These are phyloP conservation scores for Ciborinia camelliae DNA, from an alignment of 2,329 filamentous ascomycete species.

Conservation along the genomic window DNA sequence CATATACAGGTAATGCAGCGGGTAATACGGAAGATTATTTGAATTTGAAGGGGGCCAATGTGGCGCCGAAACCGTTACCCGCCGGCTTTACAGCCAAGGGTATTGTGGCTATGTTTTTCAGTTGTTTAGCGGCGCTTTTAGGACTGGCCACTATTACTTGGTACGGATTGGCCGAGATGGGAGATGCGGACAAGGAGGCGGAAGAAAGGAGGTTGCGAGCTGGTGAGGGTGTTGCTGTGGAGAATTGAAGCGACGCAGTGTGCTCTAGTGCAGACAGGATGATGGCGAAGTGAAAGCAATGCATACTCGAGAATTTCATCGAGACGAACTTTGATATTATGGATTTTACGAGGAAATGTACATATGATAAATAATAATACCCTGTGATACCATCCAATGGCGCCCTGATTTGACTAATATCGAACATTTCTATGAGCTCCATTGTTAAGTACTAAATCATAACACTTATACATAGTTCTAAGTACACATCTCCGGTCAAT, in stretches of 20 bases:
- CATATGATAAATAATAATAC: slow-evolving; percentile 3
- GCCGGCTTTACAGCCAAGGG: slow-evolving; percentile 35
- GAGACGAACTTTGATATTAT: too few relatives aligned
- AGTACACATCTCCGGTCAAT: not conserved
- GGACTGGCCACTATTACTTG: slow-evolving; percentile 34
- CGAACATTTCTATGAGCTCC: not conserved
- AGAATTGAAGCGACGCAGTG: not conserved
- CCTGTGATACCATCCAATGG: not conserved
- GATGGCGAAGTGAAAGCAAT: not conserved
- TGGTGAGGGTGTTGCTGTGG: not conserved
- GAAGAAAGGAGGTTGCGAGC: slow-evolving; percentile 26
- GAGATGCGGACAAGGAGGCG: slow-evolving; percentile 28
- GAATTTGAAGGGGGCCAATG: slow-evolving; percentile 54
- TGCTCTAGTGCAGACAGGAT: not conserved
- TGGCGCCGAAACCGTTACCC: slow-evolving; percentile 30
- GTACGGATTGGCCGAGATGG: slow-evolving; percentile 37
- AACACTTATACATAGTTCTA: not conserved
- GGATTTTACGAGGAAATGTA: not conserved
- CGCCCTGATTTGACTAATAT: too few relatives aligned
- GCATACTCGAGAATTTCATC: not conserved
- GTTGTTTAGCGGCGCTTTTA: slow-evolving; percentile 32
- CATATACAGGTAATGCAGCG: slow-evolving; percentile 67
- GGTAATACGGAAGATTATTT: slow-evolving; percentile 63
- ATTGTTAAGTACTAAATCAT: not conserved
- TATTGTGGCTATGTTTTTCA: slow-evolving; percentile 36